phyloP scores from a whole-genome alignment of 441 rosid genomes.

The Eruca vesicaria region DNA sequence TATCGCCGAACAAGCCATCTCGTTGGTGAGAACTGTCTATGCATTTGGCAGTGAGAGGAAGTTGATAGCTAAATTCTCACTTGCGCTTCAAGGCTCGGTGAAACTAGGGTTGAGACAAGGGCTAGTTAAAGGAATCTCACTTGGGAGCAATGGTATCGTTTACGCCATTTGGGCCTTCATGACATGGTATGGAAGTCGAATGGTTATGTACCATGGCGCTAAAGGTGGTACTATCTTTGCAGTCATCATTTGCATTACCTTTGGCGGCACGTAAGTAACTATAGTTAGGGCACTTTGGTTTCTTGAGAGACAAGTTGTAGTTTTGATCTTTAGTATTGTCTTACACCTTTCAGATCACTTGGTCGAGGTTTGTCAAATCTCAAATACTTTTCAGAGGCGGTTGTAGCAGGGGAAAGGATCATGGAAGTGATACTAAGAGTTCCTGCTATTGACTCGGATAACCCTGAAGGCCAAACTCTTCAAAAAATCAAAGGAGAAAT shows the following conservation, averaged over 20 bases:
- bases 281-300: background rate
- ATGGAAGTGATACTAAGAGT: slow-evolving; percentile 56
- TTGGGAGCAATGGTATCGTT: slow-evolving; percentile 63
- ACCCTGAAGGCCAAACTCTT: slow-evolving; percentile 43
- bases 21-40: slow-evolving; percentile 60
- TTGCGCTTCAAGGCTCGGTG: slow-evolving; percentile 57
- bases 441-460: slow-evolving; percentile 60
- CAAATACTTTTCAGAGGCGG: slow-evolving; percentile 64
- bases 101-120: slow-evolving; percentile 68
- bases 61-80: slow-evolving; percentile 47
- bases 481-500: slow-evolving; percentile 53
- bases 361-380: slow-evolving; percentile 66
- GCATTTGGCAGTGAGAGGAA: slow-evolving; percentile 68
- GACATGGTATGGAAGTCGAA: slow-evolving; percentile 65
- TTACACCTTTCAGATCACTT: slow-evolving; percentile 43
- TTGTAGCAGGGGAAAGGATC: slow-evolving; percentile 61
- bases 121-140: slow-evolving; percentile 64
- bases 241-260: slow-evolving; percentile 45
- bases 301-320: background rate
- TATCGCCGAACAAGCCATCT: slow-evolving; percentile 69
- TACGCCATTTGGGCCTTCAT: slow-evolving; percentile 68
- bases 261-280: slow-evolving; percentile 63
- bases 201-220: slow-evolving; percentile 78
- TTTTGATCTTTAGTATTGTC: background rate
- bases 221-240: slow-evolving; percentile 67